Base-by-base conservation (phyloP, 129 eudicot genomes). In the Calendula officinalis region DNA sequence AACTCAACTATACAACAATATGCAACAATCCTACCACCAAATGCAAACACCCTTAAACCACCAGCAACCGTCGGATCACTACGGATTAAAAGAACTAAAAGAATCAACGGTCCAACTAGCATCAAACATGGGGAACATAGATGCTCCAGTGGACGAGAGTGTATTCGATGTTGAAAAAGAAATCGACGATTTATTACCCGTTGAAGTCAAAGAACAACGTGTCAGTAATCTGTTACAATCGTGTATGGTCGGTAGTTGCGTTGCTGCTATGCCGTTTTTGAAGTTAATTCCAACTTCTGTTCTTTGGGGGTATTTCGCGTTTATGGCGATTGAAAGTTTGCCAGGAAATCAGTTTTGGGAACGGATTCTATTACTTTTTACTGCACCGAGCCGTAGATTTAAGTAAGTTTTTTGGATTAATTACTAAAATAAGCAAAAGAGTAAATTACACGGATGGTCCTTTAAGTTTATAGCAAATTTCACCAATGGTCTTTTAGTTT, bases 281-380 rank as follows among this genome's bases (percentile, higher is more conserved):
- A 85, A 85, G 81, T 78, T 88, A 83, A 92, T 92, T 52, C 99
- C 99, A 8, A 92, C 99, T 33, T 85, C 99, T 3, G 96, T 92
- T 43, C 89, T 92, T 32, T 92, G 96, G 99, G 99, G 99, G 9
- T 92, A 92, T 68, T 92, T 92, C 47, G 99, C 99, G 53, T 92
- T 88, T 79, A 92, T 92, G 99, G 96, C 99, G 45, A 92, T 92
- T 3, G 99, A 92, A 57, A 92, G 99, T 67, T 80, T 92, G 69
- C 99, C 99, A 0, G 99, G 99, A 6, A 92, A 92, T 70, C 99
- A 92, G 64, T 92, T 92, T 66, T 92, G 99, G 99, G 99, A 92
- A 70, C 71, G 99, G 66, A 85, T 92, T 53, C 70, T 92, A 42
- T 73, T 88, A 2, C 95, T 88, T 37, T 92, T 92, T 75, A 92